These are phyloP conservation scores for Fusarium albidum DNA, from an alignment of 2,329 filamentous ascomycete species.

Conservation along the genomic window DNA sequence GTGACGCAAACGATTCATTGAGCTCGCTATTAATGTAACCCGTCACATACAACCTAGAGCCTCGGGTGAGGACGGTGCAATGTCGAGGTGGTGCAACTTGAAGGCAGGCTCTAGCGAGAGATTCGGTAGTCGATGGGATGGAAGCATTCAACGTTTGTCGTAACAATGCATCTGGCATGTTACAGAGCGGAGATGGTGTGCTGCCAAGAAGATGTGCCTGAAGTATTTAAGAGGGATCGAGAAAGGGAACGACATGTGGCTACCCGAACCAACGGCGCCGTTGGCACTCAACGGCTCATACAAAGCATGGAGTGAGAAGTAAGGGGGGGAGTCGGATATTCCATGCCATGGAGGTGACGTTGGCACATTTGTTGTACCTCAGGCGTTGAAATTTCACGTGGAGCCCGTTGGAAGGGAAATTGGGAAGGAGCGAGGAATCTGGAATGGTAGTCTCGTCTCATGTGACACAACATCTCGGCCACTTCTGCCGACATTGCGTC, in stretches of 20 bases:
- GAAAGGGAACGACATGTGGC: constrained; percentile 5
- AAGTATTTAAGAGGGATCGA: not conserved
- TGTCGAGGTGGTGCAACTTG: constrained; percentile 24
- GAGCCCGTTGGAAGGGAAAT: not conserved
- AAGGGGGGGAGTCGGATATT: too few species aligned
- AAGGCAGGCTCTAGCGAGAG: constrained; percentile 30
- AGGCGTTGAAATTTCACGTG: constrained; percentile 9
- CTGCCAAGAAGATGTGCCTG: not conserved
- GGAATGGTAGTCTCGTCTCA: constrained; percentile 7
- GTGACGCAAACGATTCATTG: constrained; percentile 33
- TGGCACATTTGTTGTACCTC: not conserved
- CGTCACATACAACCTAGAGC: constrained; percentile 13
- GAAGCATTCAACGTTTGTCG: not conserved
- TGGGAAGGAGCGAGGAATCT: constrained; percentile 7
- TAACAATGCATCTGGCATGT: not conserved
- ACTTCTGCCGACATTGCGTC: not conserved
- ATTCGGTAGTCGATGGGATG: constrained; percentile 15
- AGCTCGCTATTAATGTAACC: constrained; percentile 10
- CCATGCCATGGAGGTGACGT: not conserved
- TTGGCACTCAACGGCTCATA: not conserved
- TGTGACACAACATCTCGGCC: constrained; percentile 4
- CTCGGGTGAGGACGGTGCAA: constrained; percentile 26
- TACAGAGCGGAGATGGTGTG: constrained; percentile 6
- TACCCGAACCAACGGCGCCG: constrained; percentile 3
- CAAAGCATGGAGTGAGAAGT: too few species aligned